These are phyloP conservation scores for Naematelia aurantialba DNA, from an alignment of 768 basidiomycete species.

Conservation along the genomic window DNA sequence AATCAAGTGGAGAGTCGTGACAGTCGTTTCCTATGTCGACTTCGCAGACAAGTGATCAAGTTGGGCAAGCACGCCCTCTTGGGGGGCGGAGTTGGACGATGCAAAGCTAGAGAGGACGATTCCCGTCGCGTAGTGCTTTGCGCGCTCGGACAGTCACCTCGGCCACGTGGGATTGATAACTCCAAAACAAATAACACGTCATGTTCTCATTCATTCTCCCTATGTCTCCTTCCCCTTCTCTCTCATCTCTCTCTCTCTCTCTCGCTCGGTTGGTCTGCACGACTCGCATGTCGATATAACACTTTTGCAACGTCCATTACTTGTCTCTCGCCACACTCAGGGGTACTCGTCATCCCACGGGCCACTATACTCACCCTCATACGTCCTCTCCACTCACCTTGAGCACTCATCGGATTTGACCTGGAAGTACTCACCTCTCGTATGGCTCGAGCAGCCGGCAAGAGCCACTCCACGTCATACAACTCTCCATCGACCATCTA, in stretches of 20 bases:
- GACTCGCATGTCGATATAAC: neutral
- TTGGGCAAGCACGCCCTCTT: too few species aligned
- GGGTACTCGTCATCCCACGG: conserved; percentile 6
- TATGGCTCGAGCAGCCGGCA: conserved; percentile 15
- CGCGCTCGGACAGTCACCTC: neutral
- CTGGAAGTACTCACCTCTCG: conserved; percentile 12
- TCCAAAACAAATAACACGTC: neutral
- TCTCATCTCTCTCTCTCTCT: neutral
- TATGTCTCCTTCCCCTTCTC: neutral
- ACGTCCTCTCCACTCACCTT: neutral
- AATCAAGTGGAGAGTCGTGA: neutral
- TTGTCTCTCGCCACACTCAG: neutral
- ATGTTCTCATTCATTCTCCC: neutral
- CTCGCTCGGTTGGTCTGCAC: neutral
- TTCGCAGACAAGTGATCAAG: too few species aligned
- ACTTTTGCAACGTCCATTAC: neutral
- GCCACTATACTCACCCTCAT: neutral
- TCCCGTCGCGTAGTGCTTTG: neutral
- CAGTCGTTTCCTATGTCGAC: neutral
- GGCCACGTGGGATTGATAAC: neutral
- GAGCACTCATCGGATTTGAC: too few species aligned
- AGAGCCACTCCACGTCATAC: conserved; percentile 4
- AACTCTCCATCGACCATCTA: neutral
- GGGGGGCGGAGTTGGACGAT: neutral
- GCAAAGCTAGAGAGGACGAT: too few species aligned